phyloP scores from a whole-genome alignment of 2,329 filamentous ascomycete genomes.

The Coniochaeta sp. region DNA sequence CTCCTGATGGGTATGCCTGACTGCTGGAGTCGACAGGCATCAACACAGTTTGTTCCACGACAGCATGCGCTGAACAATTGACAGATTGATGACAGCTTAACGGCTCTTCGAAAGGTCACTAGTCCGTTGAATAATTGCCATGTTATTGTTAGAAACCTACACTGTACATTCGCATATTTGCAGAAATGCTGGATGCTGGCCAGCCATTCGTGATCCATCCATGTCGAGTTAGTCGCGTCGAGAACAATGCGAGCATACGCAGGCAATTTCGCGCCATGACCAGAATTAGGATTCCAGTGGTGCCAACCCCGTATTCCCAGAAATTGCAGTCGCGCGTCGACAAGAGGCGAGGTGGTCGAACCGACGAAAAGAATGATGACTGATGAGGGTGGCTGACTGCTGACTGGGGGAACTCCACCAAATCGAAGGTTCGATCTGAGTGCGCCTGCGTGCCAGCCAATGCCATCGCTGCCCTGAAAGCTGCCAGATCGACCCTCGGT shows the following conservation, averaged over 20 bases:
- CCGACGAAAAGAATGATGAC: too few relatives aligned
- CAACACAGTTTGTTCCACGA: too few relatives aligned
- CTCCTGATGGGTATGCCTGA: too few relatives aligned
- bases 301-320: background rate
- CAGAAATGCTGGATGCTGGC: too few relatives aligned
- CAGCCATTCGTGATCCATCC: background rate
- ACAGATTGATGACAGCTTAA: too few relatives aligned
- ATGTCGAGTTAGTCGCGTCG: background rate
- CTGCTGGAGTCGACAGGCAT: too few relatives aligned
- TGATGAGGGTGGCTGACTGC: too few relatives aligned
- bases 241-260: background rate
- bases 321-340: slow-evolving; percentile 1
- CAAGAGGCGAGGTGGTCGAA: too few relatives aligned
- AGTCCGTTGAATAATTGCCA: too few relatives aligned
- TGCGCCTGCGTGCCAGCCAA: background rate
- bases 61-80: too few relatives aligned
- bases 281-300: background rate
- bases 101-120: too few relatives aligned
- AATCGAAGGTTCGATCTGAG: background rate
- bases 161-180: background rate
- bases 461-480: background rate
- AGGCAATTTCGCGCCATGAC: background rate
- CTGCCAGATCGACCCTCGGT: background rate
- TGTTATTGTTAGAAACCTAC: too few relatives aligned
- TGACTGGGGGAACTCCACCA: background rate